These are phyloP conservation scores for Aspergillus pseudoterreus DNA, from an alignment of 2,329 filamentous ascomycete genomes.

Conservation along the genomic window DNA sequence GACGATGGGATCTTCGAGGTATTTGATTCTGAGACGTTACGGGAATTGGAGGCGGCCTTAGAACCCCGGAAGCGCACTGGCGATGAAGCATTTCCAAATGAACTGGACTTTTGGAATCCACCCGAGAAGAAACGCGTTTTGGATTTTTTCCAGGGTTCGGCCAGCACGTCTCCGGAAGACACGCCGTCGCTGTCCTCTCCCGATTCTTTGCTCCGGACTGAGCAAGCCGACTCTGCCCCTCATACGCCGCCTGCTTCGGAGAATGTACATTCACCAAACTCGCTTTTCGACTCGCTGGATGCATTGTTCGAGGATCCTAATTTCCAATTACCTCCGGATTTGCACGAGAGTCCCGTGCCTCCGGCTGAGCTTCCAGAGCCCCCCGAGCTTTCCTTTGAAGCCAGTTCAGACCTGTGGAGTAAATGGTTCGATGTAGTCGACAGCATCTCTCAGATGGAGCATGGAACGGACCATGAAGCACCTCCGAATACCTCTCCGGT, in stretches of 20 bases:
- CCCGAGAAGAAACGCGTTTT: slow-evolving; percentile 17
- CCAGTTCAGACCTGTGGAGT: too few relatives aligned
- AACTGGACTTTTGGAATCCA: slow-evolving; percentile 10
- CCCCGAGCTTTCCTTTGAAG: neutral
- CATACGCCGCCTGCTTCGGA: slow-evolving; percentile 15
- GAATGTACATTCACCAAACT: slow-evolving; percentile 13
- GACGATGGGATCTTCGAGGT: neutral
- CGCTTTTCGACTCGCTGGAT: slow-evolving; percentile 19
- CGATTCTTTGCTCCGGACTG: slow-evolving; percentile 13
- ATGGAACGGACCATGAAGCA: neutral
- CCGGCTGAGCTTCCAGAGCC: neutral
- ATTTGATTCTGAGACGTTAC: slow-evolving; percentile 16
- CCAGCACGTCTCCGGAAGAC: slow-evolving; percentile 10
- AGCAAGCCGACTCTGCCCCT: slow-evolving; percentile 12
- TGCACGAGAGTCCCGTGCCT: neutral
- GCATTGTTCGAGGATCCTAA: slow-evolving; percentile 14
- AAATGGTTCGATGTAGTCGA: too few relatives aligned
- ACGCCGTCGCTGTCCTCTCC: slow-evolving; percentile 20
- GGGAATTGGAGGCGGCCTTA: slow-evolving; percentile 15
- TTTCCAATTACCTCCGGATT: slow-evolving; percentile 8
- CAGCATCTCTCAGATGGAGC: too few relatives aligned
- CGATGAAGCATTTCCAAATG: slow-evolving; percentile 19
- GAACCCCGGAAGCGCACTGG: slow-evolving; percentile 21
- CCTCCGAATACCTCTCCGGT: neutral
- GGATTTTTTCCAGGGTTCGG: slow-evolving; percentile 2